phyloP scores from a whole-genome alignment of 345 rosid genomes.

The Bruguiera parviflora region DNA sequence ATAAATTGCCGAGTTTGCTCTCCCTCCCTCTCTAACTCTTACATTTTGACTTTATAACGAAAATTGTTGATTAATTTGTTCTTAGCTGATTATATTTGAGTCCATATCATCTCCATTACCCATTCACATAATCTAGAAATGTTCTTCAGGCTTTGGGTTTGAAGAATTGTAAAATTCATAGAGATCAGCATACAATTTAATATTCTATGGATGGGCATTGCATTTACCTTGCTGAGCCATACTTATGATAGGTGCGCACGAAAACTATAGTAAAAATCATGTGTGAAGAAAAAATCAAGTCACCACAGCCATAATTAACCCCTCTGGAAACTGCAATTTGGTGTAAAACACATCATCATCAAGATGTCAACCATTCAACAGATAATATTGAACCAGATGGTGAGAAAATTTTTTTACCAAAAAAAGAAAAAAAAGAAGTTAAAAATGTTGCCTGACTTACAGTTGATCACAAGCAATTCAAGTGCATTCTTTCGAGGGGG shows the following conservation, averaged over 20 bases:
- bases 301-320: constrained; percentile 89
- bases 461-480: constrained; percentile 68
- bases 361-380: too few species aligned
- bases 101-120: too few species aligned
- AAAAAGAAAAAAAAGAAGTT: background rate
- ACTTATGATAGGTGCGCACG: constrained; percentile 82
- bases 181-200: too few species aligned
- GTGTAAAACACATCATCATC: constrained; percentile 21
- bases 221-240: constrained; percentile 80
- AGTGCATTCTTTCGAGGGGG: constrained; percentile 63
- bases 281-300: constrained; percentile 94
- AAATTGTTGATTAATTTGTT: too few species aligned
- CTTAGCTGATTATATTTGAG: too few species aligned
- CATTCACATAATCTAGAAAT: too few species aligned
- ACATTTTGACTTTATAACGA: too few species aligned
- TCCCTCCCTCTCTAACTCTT: too few species aligned
- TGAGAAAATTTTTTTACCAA: background rate
- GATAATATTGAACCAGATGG: background rate
- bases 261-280: constrained; percentile 95
- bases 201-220: too few species aligned
- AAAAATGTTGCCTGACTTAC: constrained; percentile 33
- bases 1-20: too few species aligned
- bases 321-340: constrained; percentile 80
- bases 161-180: too few species aligned
- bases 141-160: too few species aligned